phyloP scores from a whole-genome alignment of 768 basidiomycete genomes.

The Pholiota conissans region DNA sequence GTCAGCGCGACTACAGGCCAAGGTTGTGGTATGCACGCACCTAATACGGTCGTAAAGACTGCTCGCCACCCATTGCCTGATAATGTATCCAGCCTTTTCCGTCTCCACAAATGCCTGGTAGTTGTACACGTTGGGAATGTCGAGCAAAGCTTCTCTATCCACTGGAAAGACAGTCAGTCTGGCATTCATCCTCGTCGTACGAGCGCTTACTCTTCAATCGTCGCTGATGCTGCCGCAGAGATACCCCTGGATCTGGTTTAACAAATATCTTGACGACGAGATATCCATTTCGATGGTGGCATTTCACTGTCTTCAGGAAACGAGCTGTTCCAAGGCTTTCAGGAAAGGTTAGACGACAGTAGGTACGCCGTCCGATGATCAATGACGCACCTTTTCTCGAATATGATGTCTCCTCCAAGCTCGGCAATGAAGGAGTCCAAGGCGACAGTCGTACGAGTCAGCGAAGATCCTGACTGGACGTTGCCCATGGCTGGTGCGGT shows the following conservation, averaged over 20 bases:
- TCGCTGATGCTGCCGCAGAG: conserved; percentile 70
- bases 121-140: conserved; percentile 86
- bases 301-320: conserved; percentile 83
- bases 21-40: conserved; percentile 42
- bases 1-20: neutral
- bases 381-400: conserved; percentile 80
- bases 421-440: conserved; percentile 92
- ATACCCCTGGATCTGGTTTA: conserved; percentile 87
- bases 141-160: conserved; percentile 80
- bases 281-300: conserved; percentile 78
- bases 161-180: conserved; percentile 41
- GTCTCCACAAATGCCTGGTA: conserved; percentile 93
- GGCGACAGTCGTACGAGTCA: conserved; percentile 75
- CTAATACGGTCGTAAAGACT: conserved; percentile 97
- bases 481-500: conserved; percentile 64
- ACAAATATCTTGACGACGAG: conserved; percentile 94
- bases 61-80: conserved; percentile 93
- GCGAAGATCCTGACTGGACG: conserved; percentile 65
- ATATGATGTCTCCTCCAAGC: conserved; percentile 81
- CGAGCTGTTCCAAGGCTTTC: conserved; percentile 68
- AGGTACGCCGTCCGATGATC: neutral
- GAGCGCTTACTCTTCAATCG: conserved; percentile 66
- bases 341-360: neutral
- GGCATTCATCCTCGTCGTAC: neutral
- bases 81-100: conserved; percentile 92